phyloP scores from a whole-genome alignment of 129 eudicot species.

The Heracleum sosnowskyi region DNA sequence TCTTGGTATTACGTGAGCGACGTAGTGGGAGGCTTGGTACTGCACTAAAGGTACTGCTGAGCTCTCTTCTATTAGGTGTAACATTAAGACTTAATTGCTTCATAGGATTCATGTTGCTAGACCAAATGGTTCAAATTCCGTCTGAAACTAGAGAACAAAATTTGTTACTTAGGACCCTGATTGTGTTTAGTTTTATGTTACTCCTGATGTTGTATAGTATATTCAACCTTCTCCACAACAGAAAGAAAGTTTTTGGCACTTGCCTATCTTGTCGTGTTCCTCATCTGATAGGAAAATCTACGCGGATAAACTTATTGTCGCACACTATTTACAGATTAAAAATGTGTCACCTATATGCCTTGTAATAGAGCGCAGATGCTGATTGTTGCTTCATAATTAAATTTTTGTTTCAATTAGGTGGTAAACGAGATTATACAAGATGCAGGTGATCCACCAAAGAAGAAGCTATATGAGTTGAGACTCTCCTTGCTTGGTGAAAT shows the following conservation, averaged over 20 bases:
- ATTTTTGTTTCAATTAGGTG: conserved; percentile 33
- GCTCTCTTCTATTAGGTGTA: neutral
- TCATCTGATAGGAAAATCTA: neutral
- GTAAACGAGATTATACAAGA: conserved; percentile 64
- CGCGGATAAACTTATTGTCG: neutral
- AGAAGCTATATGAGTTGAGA: conserved; percentile 68
- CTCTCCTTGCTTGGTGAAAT: conserved; percentile 60
- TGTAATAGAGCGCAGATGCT: neutral
- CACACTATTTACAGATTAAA: neutral
- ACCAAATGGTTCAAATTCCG: neutral
- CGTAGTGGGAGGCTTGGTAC: conserved; percentile 72
- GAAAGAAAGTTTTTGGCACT: neutral
- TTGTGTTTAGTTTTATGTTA: neutral
- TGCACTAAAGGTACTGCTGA: conserved; percentile 68
- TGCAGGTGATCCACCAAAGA: conserved; percentile 69
- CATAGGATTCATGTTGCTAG: neutral
- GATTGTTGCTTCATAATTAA: neutral
- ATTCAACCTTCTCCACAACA: neutral
- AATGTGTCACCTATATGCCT: neutral
- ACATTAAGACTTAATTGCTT: neutral
- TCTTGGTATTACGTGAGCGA: conserved; percentile 61
- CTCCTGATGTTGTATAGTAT: neutral
- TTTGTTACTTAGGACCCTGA: neutral
- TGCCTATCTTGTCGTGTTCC: neutral
- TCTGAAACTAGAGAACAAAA: neutral